phyloP scores from a whole-genome alignment of 306 rosid genomes.

The Medicago lupulina region DNA sequence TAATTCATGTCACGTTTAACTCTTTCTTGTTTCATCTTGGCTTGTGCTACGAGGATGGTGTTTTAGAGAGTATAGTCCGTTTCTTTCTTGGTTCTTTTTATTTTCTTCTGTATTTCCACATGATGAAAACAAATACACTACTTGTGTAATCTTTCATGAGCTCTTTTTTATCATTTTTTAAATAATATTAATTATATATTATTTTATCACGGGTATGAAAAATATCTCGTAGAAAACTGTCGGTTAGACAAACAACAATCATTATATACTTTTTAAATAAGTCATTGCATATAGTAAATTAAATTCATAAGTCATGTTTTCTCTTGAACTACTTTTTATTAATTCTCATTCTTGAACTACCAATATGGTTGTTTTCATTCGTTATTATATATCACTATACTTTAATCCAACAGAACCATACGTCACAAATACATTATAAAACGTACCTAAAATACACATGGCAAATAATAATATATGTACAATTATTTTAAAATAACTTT shows the following conservation, averaged over 20 bases:
- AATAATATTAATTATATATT: neutral
- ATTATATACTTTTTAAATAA: neutral
- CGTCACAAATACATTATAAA: neutral
- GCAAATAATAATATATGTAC: too few relatives aligned
- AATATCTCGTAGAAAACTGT: neutral
- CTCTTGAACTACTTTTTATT: neutral
- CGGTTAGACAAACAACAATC: neutral
- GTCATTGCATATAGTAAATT: neutral
- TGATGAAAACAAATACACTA: neutral
- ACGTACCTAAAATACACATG: slow-evolving; percentile 26
- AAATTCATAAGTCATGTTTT: neutral
- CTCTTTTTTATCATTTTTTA: neutral
- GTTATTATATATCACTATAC: neutral
- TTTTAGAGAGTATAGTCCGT: too few relatives aligned
- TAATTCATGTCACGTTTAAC: too few relatives aligned
- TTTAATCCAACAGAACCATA: neutral
- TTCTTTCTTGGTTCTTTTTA: too few relatives aligned
- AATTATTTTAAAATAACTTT: too few relatives aligned
- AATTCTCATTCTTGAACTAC: neutral
- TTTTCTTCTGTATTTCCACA: too few relatives aligned
- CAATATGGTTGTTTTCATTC: neutral
- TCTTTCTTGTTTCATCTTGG: too few relatives aligned
- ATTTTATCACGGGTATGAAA: neutral
- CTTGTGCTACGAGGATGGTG: too few relatives aligned
- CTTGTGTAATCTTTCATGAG: neutral